Base-by-base conservation (phyloP, 495 filamentous ascomycete genomes). In the Penicillium psychrofluorescens region DNA sequence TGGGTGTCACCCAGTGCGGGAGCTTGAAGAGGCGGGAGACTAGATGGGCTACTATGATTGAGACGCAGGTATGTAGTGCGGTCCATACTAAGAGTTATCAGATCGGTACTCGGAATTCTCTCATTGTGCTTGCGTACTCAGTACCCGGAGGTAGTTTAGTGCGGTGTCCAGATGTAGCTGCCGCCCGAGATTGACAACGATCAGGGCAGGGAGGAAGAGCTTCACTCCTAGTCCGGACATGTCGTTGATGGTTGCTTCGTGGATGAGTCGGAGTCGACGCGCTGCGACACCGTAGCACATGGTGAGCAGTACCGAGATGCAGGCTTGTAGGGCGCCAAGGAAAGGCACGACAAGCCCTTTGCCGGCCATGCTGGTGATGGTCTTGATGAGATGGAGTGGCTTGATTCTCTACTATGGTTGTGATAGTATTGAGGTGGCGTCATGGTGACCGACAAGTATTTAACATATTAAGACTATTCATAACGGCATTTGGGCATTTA, bases 311-410 rank as follows among this genome's bases (percentile, higher is more conserved):
- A 90, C 84, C 2, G 84, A 82, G 28, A 87, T 54, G 28, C 74
- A 77, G 22, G 85, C 85, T 55, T 90, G 84, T 8, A 90, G 58
- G 13, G 83, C 84, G 1, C 80, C 83, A 2, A 88, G 49, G 45
- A 88, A 84, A 15, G 83, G 78, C 27, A 48, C 47, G 4, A 62
- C 35, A 6, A 72, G 32, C n/a, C 53, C 53, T 15, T 48, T 32
- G 7, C 45, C 36, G 16, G 35, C 12, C 42, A 53, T 48, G 7
- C 7, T 46, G 33, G 29, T 40, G 15, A 16, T 11, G 32, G 32
- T 7, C 10, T 34, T 6, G 32, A 7, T 29, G 30, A 22, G 22
- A 22, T 22, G 22, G 22, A 22, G 22, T 6, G 22, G 9, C 16
- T 2, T 29, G 34, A 11, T 14, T 27, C 33, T 16, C 29, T 13